Conservation (phyloP, 345 rosid genomes). For the Hibiscus tridactylites region DNA sequence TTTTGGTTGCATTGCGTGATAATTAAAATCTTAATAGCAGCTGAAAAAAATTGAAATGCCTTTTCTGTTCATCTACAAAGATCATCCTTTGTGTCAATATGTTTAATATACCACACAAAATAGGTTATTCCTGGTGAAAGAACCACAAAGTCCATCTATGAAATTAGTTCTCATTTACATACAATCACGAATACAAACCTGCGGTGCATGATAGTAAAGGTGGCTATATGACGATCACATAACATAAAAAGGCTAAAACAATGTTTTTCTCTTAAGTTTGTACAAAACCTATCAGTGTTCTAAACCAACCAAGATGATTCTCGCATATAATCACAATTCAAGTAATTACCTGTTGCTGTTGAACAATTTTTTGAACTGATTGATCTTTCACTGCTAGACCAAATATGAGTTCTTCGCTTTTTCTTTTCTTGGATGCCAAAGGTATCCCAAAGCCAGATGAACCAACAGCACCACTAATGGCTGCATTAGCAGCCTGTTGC, state of each 20-base stretch:
- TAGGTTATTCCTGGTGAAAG: neutral
- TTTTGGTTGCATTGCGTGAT: neutral
- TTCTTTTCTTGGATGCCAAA: constrained; percentile 45
- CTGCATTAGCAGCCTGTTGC: constrained; percentile 69
- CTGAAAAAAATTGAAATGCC: neutral
- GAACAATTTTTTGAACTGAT: constrained; percentile 15
- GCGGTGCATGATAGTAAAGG: neutral
- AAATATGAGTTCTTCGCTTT: constrained; percentile 32
- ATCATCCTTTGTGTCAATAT: neutral
- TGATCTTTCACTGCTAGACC: constrained; percentile 24
- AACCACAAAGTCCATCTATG: neutral
- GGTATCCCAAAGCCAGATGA: constrained; percentile 50
- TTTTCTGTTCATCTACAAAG: neutral
- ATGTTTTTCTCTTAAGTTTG: neutral
- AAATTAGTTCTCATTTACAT: neutral
- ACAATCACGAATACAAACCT: neutral
- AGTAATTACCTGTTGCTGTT: constrained; percentile 32
- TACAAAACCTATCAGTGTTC: neutral
- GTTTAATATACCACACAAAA: neutral
- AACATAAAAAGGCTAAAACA: neutral
- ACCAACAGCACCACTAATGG: constrained; percentile 51
- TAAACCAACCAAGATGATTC: constrained; percentile 1
- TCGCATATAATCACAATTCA: neutral
- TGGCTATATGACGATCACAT: neutral
- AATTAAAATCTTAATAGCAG: neutral